Base-by-base conservation (phyloP, 345 rosid species). In the Populus davidiana region DNA sequence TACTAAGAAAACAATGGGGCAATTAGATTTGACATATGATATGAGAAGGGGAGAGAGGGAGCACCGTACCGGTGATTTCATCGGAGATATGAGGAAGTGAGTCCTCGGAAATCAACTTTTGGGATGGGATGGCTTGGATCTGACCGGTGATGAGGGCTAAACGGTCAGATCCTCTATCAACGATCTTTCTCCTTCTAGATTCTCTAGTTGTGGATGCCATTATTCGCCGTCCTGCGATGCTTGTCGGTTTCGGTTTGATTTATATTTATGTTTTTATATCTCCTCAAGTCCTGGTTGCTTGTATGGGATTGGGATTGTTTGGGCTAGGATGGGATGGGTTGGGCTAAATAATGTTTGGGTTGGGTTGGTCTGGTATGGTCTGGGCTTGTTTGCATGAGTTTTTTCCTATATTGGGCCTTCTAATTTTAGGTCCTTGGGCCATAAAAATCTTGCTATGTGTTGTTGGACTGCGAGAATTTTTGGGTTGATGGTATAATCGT, bases 161-260 rank as follows among this genome's bases (percentile, higher is more conserved):
- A 69, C 98, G 98, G 83, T 94, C 97, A 36, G 91, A 71, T 76
- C 98, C 93, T 81, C 94, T 85, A 12, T 90, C 95, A 38, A 87
- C 66, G 78, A 91, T 93, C 88, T 83, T 92, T 77, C 86, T 82
- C 84, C 99, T 88, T 83, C 98, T 89, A 4, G 89, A 86, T 74
- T 95, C 99, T 85, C 98, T 86, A 12, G 77, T 49, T 9, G 76
- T 81, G 73, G 87, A 54, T 29, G 94, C 90, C 90, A 82, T 87
- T 8, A 27, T 25, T 20, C 17, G 20, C n/a, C 61, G 38, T 33
- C 65, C 33, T 27, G 66, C 36, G 11, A 36, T 39, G 38, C 29
- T 33, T 4, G 36, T 6, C 29, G 16, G 12, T 0, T 10, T 31
- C 25, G 65, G 2, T 65, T 13, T 33, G 38, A 9, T 12, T 27